A percentile compares a stretch with the other conserved stretches of the same genome.
Conservation (phyloP, 2,329 filamentous ascomycete genomes). For the Ascochyta fabae region DNA sequence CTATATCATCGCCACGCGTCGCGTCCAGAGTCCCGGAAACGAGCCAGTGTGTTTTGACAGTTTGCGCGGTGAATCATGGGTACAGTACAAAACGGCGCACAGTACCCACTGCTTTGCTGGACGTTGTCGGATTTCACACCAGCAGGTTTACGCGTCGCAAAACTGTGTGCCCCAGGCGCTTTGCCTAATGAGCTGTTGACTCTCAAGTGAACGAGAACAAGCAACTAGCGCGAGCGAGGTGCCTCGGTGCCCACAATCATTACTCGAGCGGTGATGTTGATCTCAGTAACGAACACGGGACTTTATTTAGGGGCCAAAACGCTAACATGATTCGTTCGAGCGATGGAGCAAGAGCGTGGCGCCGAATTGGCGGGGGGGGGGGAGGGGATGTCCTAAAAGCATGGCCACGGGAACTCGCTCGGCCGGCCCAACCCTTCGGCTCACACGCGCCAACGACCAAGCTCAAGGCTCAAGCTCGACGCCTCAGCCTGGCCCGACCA, state of each 20-base stretch:
- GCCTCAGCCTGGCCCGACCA: constrained; percentile 6
- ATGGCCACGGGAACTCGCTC: constrained; percentile 4
- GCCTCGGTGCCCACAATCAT: neutral
- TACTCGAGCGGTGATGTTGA: constrained; percentile 6
- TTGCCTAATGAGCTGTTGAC: constrained; percentile 1
- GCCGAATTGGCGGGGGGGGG: constrained; percentile 1
- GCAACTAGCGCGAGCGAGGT: neutral
- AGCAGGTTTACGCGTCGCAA: neutral
- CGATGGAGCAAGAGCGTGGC: neutral
- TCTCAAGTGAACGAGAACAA: neutral
- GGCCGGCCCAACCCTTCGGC: constrained; percentile 11
- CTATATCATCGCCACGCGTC: constrained; percentile 29
- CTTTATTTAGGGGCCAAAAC: neutral
- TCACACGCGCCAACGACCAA: constrained; percentile 1
- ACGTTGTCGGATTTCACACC: neutral
- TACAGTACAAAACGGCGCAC: constrained; percentile 1
- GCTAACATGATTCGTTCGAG: constrained; percentile 10
- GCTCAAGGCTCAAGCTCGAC: neutral
- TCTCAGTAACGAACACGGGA: constrained; percentile 1
- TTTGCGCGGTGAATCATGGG: constrained; percentile 9
- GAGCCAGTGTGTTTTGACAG: constrained; percentile 4
- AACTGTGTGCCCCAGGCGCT: neutral
- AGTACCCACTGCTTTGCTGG: neutral
- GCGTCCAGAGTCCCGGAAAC: constrained; percentile 13
- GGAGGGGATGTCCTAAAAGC: neutral